Evolutionary conservation across 2,329 filamentous ascomycete species (phyloP), one percentile per base, ranked within the genome.

Genomic region (Trichoderma harzianum): DNA sequence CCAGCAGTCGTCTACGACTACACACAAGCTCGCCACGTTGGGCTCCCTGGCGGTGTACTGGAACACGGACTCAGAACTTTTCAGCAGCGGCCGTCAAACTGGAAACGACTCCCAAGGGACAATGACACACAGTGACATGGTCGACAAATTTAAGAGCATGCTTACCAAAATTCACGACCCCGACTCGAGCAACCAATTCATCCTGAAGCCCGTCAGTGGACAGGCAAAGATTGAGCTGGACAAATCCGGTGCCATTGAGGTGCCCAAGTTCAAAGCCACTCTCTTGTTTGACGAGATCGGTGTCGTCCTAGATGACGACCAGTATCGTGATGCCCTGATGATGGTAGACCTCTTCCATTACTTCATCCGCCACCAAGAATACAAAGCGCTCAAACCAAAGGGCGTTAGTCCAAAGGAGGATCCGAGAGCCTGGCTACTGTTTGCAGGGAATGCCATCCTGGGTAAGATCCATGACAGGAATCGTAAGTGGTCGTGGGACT

Each of bases 271-370:
- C 84, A 98, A 98, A 82, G 93, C 95, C 32, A 93, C 92, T 51
- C 83, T 99, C 21, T 84, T 98, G 2, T 99, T 99, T 77, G 95
- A 99, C 78, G 97, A 99, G 79, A 95, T 99, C 72, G 96, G 97
- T 65, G 91, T 99, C 74, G 93, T 98, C n/a, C 87, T 99, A 36
- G 97, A 99, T 76, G 95, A 99, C 75, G 90, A 98, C 75, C 96
- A 99, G 80, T 99, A 99, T 79, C 92, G 97, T 34, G 96, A 99
- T 82, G 94, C 92, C 6, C 84, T 99, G 72, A 99, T 99, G 96
- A 93, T 99, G 85, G 93, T 98, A 2, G 96, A 99, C 79, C 86
- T 98, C 3, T 99, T 99, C 84, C 96, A 99, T 81, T 98, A 97
- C 82, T 99, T 98, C 81, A 93, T 98, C 76, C 91, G 95, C 36